Evolutionary conservation across 768 basidiomycete species (phyloP), one percentile per base, ranked within the genome.

Genomic region (Lactarius psammicola): DNA sequence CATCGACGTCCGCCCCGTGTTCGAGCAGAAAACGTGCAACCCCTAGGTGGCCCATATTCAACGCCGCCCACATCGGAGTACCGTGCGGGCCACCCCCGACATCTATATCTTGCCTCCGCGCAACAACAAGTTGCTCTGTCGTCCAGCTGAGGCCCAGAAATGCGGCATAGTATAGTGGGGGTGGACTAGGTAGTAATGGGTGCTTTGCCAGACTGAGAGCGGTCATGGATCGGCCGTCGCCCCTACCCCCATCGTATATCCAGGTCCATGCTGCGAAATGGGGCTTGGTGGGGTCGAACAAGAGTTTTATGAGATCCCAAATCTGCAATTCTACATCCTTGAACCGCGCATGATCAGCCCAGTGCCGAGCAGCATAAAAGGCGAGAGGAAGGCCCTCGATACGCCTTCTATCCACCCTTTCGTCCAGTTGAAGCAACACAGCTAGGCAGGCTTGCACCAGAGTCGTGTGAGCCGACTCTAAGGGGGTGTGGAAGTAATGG

Each of bases 341-440:
- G 28, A 23, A 20, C n/a, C 40, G 42, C 42, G 59, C 59, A 33
- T 60, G 59, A 44, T 46, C 33, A 30, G n/a, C n/a, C 59, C 44
- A 60, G 30, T 60, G 13, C 20, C 44, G 26, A 23, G 59, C 59
- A 34, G 59, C 59, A 30, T 60, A 60, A 7, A 1, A 18, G 0
- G 46, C 44, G 18, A 60, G 40, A 20, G 42, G 59, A 20, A 33
- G 30, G 7, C 17, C 30, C 46, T 46, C 7, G 20, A 60, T 28
- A 15, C 20, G 17, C 30, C 31, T 30, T 60, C 40, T 60, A 20
- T 49, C 30, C 18, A 34, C 15, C 28, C 13, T 44, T 15, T 46
- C 59, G 44, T 60, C 59, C 0, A 60, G n/a, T 28, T 46, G 42
- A 5, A 60, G 44, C 0, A 60, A 44, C 17, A 49, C 40, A 0